Base-by-base conservation (phyloP, 768 basidiomycete genomes). In the Trichaptum fuscoviolaceum region DNA sequence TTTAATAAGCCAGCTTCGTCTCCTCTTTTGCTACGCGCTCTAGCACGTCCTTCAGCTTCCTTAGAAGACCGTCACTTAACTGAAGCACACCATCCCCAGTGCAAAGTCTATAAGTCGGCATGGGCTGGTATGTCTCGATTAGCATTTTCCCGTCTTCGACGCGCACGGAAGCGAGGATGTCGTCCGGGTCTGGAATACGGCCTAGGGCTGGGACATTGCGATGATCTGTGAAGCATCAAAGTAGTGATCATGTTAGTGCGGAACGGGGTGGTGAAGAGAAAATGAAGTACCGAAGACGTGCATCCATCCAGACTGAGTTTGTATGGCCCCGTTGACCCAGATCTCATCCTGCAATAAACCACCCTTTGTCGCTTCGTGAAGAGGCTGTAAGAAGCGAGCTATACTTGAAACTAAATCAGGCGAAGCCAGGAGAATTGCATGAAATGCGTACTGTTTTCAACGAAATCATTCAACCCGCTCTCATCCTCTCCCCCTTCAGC, bases 51-150 rank as follows among this genome's bases (percentile, higher is more conserved):
- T 70, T 76, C 69, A 92, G 80, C 57, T 82, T 80, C 68, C 74
- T 72, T 42, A 84, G 81, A 9, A 93, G 79, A 2, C 89, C 91
- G 6, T 86, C 84, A 0, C 91, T 91, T 63, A 94, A 81, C 66
- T 85, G 84, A 1, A 82, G 81, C 0, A 90, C 76, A 1, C 92
- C 93, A 67, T 93, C 90, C 12, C 83, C 75, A 0, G 93, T 94
- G 75, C 89, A 92, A 20, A 93, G 67, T 23, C 93, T 85, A 74
- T 94, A 94, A 7, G 92, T 82, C 0, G 92, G 91, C 92, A 94
- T 93, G 6, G 89, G 82, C 71, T 90, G 85, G 70, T 93, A 94
- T 1, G 92, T 94, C 27, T 90, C 86, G 0, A 86, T 72, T 10
- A 83, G 71, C 67, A 87, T 89, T 81, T 87, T 82, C 72, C 91